Evolutionary conservation across 169 alveolate species (phyloP).

Genomic region (Perkinsus marinus): DNA sequence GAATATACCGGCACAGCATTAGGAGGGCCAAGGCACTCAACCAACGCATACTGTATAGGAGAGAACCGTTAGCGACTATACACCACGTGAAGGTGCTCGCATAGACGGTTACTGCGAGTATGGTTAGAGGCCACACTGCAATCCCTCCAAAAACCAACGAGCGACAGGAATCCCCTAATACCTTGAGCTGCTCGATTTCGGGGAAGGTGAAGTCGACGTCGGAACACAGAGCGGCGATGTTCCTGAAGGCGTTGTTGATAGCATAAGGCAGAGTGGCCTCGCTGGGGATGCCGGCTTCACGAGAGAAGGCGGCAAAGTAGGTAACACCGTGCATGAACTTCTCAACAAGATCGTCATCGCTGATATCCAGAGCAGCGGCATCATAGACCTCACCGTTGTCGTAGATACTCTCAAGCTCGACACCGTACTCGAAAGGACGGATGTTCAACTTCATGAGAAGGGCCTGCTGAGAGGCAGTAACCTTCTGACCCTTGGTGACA

Average conservation of each 20-base stretch:
- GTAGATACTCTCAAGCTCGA: slow-evolving; percentile 77
- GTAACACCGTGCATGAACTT: slow-evolving; percentile 68
- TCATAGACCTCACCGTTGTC: slow-evolving; percentile 84
- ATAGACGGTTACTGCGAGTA: not conserved
- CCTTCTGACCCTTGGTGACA: slow-evolving; percentile 82
- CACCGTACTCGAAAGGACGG: slow-evolving; percentile 93
- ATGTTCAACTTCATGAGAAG: slow-evolving; percentile 86
- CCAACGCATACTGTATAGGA: not conserved
- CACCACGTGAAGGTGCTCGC: not conserved
- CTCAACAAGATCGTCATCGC: slow-evolving; percentile 72
- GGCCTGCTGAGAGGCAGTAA: slow-evolving; percentile 89
- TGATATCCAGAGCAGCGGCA: slow-evolving; percentile 85
- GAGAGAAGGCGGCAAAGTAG: slow-evolving; percentile 82
- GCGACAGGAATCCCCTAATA: not conserved
- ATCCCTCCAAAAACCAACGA: not conserved
- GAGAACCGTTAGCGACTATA: not conserved
- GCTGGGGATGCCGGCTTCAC: slow-evolving; percentile 81
- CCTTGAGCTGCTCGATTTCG: slow-evolving; percentile 72
- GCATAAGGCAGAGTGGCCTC: slow-evolving; percentile 86
- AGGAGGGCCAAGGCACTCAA: not conserved
- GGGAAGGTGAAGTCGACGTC: slow-evolving; percentile 84
- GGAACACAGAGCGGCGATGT: slow-evolving; percentile 85
- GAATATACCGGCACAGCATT: not conserved
- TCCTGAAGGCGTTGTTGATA: slow-evolving; percentile 84
- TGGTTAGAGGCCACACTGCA: not conserved